Evolutionary conservation across 2,329 filamentous ascomycete genomes (phyloP).

Genomic region (Monosporascus sp.): DNA sequence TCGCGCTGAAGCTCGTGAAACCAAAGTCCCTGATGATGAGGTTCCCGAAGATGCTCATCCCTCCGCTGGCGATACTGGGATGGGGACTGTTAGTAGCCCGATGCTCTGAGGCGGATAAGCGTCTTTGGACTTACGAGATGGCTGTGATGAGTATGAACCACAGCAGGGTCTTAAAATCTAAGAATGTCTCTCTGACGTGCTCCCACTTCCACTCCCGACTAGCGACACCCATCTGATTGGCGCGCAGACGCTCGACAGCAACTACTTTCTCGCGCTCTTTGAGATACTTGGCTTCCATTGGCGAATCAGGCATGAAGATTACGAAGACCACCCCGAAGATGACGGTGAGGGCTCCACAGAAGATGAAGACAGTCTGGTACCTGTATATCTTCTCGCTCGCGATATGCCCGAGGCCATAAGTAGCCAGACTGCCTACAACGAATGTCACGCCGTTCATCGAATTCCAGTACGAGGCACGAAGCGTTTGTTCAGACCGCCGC

Average conservation of each 20-base stretch:
- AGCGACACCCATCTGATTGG: constrained; percentile 71
- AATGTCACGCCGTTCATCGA: constrained; percentile 51
- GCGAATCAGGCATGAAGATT: constrained; percentile 59
- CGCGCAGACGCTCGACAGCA: constrained; percentile 64
- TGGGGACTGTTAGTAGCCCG: constrained; percentile 26
- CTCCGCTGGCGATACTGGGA: constrained; percentile 32
- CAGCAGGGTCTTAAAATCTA: constrained; percentile 45
- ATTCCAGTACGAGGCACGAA: constrained; percentile 47
- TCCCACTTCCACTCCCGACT: constrained; percentile 64
- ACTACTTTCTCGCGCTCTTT: constrained; percentile 61
- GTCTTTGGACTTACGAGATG: constrained; percentile 51
- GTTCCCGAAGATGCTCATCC: constrained; percentile 32
- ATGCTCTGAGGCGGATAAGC: constrained; percentile 51
- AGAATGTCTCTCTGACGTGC: constrained; percentile 50
- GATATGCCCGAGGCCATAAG: constrained; percentile 47
- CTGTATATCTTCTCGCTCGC: constrained; percentile 35
- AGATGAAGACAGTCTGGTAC: constrained; percentile 50
- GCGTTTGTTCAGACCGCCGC: constrained; percentile 44
- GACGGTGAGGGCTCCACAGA: constrained; percentile 46
- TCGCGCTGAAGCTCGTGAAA: constrained; percentile 32
- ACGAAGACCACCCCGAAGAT: constrained; percentile 46
- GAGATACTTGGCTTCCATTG: constrained; percentile 53
- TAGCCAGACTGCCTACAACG: constrained; percentile 50
- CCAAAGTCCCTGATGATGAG: constrained; percentile 37
- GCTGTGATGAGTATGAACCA: constrained; percentile 58